These are phyloP conservation scores for Candida ponderosae DNA, from an alignment of 805 yeast species.

Conservation along the genomic window DNA sequence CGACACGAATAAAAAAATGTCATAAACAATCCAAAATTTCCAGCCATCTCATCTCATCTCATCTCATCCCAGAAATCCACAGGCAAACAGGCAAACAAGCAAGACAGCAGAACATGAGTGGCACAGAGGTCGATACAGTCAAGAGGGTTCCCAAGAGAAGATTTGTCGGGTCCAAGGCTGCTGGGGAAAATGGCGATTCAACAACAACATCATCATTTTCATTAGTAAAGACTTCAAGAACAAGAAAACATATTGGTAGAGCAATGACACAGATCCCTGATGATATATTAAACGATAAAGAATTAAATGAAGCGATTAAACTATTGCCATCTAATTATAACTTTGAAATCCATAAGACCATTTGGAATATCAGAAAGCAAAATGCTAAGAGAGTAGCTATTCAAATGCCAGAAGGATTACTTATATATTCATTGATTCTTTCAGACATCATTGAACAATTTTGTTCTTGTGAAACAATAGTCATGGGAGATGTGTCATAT, in stretches of 20 bases:
- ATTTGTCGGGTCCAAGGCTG: constrained; percentile 42
- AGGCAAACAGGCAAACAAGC: too few relatives aligned
- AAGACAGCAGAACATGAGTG: too few relatives aligned
- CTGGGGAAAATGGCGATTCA: constrained; percentile 5
- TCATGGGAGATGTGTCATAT: constrained; percentile 98
- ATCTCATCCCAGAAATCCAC: too few relatives aligned
- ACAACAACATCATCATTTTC: constrained; percentile 10
- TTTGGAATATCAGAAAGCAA: constrained; percentile 81
- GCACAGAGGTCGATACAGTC: neutral
- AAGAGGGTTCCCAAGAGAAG: constrained; percentile 38
- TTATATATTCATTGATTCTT: constrained; percentile 82
- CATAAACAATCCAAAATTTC: too few relatives aligned
- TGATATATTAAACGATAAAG: constrained; percentile 73
- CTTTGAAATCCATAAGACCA: constrained; percentile 92
- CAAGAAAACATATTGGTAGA: constrained; percentile 37
- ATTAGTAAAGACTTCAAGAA: constrained; percentile 17
- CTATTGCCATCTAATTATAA: constrained; percentile 87
- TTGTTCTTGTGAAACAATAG: constrained; percentile 77
- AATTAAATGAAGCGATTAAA: constrained; percentile 74
- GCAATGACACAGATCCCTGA: constrained; percentile 82
- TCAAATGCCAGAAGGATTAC: constrained; percentile 95
- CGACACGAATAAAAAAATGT: too few relatives aligned
- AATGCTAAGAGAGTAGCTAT: constrained; percentile 79
- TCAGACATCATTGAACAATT: constrained; percentile 91
- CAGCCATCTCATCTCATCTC: too few relatives aligned